Conservation (phyloP, 1,284 basidiomycete species). For the Austroboletus niveus region DNA sequence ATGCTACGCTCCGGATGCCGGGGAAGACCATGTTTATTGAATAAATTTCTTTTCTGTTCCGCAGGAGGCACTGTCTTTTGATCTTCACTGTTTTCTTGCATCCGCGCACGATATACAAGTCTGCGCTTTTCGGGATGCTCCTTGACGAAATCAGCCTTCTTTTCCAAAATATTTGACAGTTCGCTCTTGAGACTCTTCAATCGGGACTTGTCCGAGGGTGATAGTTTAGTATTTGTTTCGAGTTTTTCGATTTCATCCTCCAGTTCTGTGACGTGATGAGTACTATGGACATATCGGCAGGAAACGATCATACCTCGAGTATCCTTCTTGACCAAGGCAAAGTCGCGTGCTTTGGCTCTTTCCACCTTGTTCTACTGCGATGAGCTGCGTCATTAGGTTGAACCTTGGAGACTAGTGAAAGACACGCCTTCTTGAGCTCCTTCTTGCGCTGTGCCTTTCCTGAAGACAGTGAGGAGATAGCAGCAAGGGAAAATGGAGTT, state of each 20-base stretch:
- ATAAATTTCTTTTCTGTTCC: conserved; percentile 60
- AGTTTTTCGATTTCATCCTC: conserved; percentile 70
- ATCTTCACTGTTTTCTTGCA: conserved; percentile 44
- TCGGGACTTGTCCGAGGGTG: conserved; percentile 51
- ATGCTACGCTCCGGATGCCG: conserved; percentile 85
- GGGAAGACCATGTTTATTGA: conserved; percentile 79
- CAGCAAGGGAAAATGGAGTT: conserved; percentile 9
- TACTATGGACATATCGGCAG: background rate
- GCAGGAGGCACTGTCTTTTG: conserved; percentile 43
- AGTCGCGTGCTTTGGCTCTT: conserved; percentile 75
- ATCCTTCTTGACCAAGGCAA: conserved; percentile 84
- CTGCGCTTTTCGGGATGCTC: conserved; percentile 88
- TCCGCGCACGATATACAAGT: conserved; percentile 63
- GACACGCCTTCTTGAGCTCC: conserved; percentile 81
- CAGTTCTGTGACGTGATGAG: conserved; percentile 46
- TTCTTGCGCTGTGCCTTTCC: conserved; percentile 87
- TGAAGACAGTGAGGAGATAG: conserved; percentile 28
- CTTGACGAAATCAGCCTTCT: conserved; percentile 86
- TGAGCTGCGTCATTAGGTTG: conserved; percentile 10
- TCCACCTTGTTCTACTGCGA: conserved; percentile 84
- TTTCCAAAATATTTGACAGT: conserved; percentile 72
- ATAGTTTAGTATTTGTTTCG: conserved; percentile 44
- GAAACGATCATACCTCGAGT: conserved; percentile 56
- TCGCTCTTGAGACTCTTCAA: conserved; percentile 73
- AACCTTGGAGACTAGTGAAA: conserved; percentile 3